Conservation (phyloP, 306 rosid genomes). For the Fagus crenata region DNA sequence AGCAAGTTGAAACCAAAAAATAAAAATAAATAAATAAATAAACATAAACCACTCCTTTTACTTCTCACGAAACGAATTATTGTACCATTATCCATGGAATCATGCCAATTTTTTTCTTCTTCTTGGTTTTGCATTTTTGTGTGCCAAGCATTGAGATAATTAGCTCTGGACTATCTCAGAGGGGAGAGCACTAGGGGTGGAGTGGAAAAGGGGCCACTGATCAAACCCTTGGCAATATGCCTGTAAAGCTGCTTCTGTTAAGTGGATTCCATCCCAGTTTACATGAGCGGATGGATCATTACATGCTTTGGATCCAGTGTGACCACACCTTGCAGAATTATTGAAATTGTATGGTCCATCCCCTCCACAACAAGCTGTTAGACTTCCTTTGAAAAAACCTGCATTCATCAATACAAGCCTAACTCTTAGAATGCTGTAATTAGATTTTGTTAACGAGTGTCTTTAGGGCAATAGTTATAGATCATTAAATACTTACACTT, state of each 20-base stretch:
- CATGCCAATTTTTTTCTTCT: no score
- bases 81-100: no score
- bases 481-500: no score
- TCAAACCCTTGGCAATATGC: conserved; percentile 44
- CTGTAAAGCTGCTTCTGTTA: conserved; percentile 65
- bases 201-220: conserved; percentile 45
- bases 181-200: conserved; percentile 32
- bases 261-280: conserved; percentile 75
- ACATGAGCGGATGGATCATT: conserved; percentile 40
- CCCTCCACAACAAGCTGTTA: conserved; percentile 69
- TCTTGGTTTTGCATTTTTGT: no score
- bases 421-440: neutral
- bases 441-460: neutral
- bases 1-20: no score
- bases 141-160: no score
- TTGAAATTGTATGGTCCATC: conserved; percentile 73
- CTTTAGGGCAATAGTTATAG: no score
- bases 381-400: conserved; percentile 43
- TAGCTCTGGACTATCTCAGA: neutral
- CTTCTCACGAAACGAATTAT: no score
- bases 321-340: conserved; percentile 57
- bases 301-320: conserved; percentile 44
- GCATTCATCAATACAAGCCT: neutral
- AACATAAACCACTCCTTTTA: no score
- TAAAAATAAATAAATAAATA: no score